These are phyloP conservation scores for Pseudophaeomoniella oleicola DNA, from an alignment of 2,329 filamentous ascomycete species.

Conservation along the genomic window DNA sequence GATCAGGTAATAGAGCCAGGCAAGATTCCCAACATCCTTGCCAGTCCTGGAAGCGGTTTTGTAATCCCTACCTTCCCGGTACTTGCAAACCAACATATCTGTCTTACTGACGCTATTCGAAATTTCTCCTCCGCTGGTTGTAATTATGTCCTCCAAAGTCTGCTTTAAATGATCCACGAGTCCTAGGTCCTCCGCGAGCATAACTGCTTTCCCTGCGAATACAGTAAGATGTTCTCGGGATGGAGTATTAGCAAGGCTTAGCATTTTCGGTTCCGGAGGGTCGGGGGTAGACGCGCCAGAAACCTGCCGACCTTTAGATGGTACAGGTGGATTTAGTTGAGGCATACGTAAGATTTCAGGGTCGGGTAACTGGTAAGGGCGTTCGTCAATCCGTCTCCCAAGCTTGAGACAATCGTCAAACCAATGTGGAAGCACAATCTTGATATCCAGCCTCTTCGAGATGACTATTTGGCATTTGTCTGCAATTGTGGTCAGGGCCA, in stretches of 20 bases:
- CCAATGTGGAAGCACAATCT: slow-evolving; percentile 90
- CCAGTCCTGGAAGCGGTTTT: slow-evolving; percentile 56
- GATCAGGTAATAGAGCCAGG: slow-evolving; percentile 89
- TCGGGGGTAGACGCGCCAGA: slow-evolving; percentile 49
- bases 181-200: slow-evolving; percentile 60
- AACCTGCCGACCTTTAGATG: slow-evolving; percentile 45
- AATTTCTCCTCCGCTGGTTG: slow-evolving; percentile 54
- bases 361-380: slow-evolving; percentile 71
- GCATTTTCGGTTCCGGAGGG: slow-evolving; percentile 19
- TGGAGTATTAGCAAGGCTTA: slow-evolving; percentile 14
- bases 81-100: slow-evolving; percentile 77
- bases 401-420: slow-evolving; percentile 94
- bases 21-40: slow-evolving; percentile 80
- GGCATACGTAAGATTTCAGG: slow-evolving; percentile 58
- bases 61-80: slow-evolving; percentile 69
- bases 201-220: slow-evolving; percentile 63
- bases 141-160: slow-evolving; percentile 58
- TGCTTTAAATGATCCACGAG: slow-evolving; percentile 52
- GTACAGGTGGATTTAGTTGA: slow-evolving; percentile 39
- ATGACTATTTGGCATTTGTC: slow-evolving; percentile 51
- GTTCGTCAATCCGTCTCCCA: slow-evolving; percentile 78
- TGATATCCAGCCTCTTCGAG: slow-evolving; percentile 53
- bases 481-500: slow-evolving; percentile 63
- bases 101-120: slow-evolving; percentile 52
- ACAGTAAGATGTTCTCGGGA: slow-evolving; percentile 43